A percentile compares a stretch with the other conserved stretches of the same genome.
Conservation (phyloP, 2,329 filamentous ascomycete genomes). For the Trichoderma atrobrunneum region DNA sequence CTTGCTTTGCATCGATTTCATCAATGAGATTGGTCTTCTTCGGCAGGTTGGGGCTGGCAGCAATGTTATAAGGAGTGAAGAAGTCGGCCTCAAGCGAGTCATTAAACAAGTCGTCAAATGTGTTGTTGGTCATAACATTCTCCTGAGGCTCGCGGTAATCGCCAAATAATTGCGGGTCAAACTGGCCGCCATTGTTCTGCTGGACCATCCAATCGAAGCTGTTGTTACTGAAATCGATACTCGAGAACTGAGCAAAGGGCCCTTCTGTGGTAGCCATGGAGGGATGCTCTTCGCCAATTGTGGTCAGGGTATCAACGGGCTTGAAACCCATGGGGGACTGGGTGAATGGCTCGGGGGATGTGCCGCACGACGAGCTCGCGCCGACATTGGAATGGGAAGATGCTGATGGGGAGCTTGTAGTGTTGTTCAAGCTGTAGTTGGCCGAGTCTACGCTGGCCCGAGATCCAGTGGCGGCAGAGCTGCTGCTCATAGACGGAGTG, state of each 20-base stretch:
- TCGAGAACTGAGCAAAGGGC: constrained; percentile 32
- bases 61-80: constrained; percentile 73
- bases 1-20: constrained; percentile 72
- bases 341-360: constrained; percentile 72
- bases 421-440: constrained; percentile 46
- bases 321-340: constrained; percentile 68
- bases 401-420: constrained; percentile 62
- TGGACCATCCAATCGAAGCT: constrained; percentile 73
- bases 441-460: constrained; percentile 51
- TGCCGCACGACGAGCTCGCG: constrained; percentile 66
- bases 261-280: constrained; percentile 37
- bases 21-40: constrained; percentile 69
- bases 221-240: constrained; percentile 45
- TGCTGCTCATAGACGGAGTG: constrained; percentile 51
- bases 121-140: constrained; percentile 65
- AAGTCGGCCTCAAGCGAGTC: constrained; percentile 84
- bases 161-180: constrained; percentile 88
- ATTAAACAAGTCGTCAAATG: constrained; percentile 70
- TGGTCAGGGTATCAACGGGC: constrained; percentile 59
- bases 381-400: constrained; percentile 60
- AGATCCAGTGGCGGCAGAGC: constrained; percentile 45
- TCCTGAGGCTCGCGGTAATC: constrained; percentile 90
- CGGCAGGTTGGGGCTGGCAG: constrained; percentile 41
- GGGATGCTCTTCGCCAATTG: constrained; percentile 64
- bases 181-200: constrained; percentile 81